Conservation (phyloP, 192 early-diverging fungal genomes). For the Linnemannia exigua region DNA sequence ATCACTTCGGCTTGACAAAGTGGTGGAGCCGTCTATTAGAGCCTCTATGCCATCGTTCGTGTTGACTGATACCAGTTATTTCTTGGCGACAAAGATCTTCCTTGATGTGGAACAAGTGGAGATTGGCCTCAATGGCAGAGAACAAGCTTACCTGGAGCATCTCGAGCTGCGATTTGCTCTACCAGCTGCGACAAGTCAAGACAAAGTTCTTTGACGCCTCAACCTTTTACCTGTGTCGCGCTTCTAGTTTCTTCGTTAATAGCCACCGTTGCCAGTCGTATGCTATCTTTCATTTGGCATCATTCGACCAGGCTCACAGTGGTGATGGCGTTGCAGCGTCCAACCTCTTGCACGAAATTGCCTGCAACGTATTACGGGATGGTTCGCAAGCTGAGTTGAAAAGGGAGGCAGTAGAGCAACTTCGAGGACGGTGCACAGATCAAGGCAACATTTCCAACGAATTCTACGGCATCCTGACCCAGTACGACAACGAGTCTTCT, state of each 20-base stretch:
- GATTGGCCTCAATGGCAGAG: conserved; percentile 17
- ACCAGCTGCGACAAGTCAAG: conserved; percentile 31
- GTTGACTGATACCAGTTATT: background rate
- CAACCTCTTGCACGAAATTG: conserved; percentile 31
- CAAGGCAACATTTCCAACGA: conserved; percentile 13
- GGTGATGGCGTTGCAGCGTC: conserved; percentile 24
- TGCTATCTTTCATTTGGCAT: conserved; percentile 21
- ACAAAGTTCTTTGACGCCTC: conserved; percentile 31
- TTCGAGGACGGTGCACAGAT: too few relatives aligned
- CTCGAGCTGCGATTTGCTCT: conserved; percentile 26
- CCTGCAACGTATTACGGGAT: conserved; percentile 6
- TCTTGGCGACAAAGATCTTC: conserved; percentile 26
- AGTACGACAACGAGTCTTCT: background rate
- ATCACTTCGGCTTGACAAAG: conserved; percentile 23
- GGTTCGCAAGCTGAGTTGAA: conserved; percentile 16
- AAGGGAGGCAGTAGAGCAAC: conserved; percentile 14
- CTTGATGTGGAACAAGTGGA: conserved; percentile 18
- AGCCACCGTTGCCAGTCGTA: conserved; percentile 32
- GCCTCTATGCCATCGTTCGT: conserved; percentile 21
- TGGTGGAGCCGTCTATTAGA: conserved; percentile 22
- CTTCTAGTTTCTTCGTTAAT: conserved; percentile 16
- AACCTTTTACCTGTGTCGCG: conserved; percentile 27
- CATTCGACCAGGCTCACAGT: conserved; percentile 16
- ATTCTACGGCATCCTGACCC: conserved; percentile 23
- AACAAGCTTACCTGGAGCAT: conserved; percentile 17